phyloP scores from a whole-genome alignment of 192 early-diverging fungal genomes.

The Coemansia sp. region DNA sequence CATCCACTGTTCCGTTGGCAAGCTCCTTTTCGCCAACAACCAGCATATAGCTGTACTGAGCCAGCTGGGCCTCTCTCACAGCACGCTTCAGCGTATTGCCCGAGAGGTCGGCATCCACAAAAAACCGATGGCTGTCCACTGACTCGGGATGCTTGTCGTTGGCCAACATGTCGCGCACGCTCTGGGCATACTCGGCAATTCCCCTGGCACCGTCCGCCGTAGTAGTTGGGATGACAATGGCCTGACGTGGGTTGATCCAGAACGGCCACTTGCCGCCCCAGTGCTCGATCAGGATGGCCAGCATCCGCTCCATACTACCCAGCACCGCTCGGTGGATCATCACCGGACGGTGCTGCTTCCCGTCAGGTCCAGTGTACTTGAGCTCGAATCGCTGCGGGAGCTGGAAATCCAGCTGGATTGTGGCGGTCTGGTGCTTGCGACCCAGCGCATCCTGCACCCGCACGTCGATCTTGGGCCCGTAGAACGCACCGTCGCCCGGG shows the following conservation, averaged over 20 bases:
- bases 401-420: conserved; percentile 94
- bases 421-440: conserved; percentile 86
- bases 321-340: conserved; percentile 94
- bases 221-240: conserved; percentile 67
- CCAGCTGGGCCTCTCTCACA: conserved; percentile 72
- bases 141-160: conserved; percentile 34
- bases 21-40: conserved; percentile 82
- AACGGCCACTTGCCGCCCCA: conserved; percentile 90
- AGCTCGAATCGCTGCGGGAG: conserved; percentile 80
- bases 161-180: conserved; percentile 43
- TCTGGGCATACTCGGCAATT: conserved; percentile 63
- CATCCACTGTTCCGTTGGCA: conserved; percentile 59
- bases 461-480: conserved; percentile 95
- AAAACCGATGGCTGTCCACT: conserved; percentile 58
- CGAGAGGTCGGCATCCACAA: conserved; percentile 73
- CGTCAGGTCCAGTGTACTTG: conserved; percentile 66
- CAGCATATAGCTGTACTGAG: conserved; percentile 82
- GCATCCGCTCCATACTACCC: conserved; percentile 87
- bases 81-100: conserved; percentile 64
- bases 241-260: conserved; percentile 90
- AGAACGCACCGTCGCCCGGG: conserved; percentile 89
- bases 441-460: conserved; percentile 75
- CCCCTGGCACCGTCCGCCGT: conserved; percentile 36
- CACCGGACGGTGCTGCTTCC: conserved; percentile 64
- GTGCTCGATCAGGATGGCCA: conserved; percentile 93